Conservation (phyloP, 768 basidiomycete species). For the Dacryopinax primogenitus region DNA sequence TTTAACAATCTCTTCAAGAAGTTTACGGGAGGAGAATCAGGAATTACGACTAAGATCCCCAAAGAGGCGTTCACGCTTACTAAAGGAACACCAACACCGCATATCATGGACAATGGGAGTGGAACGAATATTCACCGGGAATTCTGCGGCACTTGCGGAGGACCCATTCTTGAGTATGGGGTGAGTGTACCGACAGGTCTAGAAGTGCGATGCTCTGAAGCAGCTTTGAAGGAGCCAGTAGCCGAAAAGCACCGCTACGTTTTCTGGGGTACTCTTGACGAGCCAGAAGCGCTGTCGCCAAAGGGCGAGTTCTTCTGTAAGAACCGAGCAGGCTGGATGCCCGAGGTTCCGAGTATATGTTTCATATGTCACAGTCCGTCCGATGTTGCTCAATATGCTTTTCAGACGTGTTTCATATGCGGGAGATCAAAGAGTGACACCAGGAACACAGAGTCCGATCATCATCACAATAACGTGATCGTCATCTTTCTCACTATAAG, state of each 20-base stretch:
- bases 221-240: background rate
- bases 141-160: conserved; percentile 4
- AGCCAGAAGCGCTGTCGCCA: background rate
- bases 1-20: background rate
- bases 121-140: background rate
- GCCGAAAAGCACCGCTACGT: background rate
- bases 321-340: background rate
- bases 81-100: background rate
- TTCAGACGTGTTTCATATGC: background rate
- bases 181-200: background rate
- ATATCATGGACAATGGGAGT: background rate
- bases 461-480: no score
- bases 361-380: background rate
- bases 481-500: no score
- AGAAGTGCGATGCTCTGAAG: background rate
- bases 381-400: background rate
- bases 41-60: background rate
- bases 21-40: background rate
- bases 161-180: background rate
- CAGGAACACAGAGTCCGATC: no score
- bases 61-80: background rate
- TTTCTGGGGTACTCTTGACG: conserved; percentile 1
- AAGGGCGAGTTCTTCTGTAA: conserved; percentile 9
- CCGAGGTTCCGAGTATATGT: background rate
- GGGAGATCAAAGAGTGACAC: conserved; percentile 3